A percentile compares a stretch with the other conserved stretches of the same genome.
Conservation (phyloP, 1,284 basidiomycete species). For the Puccinia hordei region DNA sequence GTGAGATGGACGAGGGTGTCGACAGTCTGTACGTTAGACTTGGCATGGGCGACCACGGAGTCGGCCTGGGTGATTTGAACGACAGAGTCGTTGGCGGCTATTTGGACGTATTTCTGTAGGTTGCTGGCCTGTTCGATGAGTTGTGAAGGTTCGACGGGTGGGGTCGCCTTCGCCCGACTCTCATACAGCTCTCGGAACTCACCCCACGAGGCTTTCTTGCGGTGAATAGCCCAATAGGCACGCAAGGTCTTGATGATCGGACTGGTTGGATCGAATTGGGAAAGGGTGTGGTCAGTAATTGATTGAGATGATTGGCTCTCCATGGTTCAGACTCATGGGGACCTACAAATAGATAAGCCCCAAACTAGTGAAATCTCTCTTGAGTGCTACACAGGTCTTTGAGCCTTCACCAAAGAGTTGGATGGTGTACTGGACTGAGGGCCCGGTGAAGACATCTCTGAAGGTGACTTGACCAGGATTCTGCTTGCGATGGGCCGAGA, state of each 20-base stretch:
- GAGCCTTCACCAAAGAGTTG: background rate
- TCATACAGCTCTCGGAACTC: background rate
- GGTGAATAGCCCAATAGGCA: background rate
- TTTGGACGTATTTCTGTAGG: background rate
- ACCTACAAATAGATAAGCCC: background rate
- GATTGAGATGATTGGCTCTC: too few species aligned
- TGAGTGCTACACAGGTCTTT: background rate
- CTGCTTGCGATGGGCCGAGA: background rate
- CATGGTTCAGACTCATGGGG: too few species aligned
- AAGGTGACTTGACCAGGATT: background rate
- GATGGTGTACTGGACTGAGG: background rate
- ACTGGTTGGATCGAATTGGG: background rate
- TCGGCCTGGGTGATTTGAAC: background rate
- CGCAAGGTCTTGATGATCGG: constrained; percentile 1
- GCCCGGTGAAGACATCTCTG: background rate
- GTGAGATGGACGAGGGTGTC: background rate
- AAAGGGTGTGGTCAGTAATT: background rate
- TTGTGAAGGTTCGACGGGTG: background rate
- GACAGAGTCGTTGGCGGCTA: background rate
- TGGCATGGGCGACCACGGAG: background rate
- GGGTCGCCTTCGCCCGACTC: background rate
- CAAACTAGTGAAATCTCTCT: background rate
- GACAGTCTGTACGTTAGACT: background rate
- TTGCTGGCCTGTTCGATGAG: background rate
- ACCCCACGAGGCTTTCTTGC: background rate